Base-by-base conservation (phyloP, 129 eudicot genomes). In the Artemisia tridentata region DNA sequence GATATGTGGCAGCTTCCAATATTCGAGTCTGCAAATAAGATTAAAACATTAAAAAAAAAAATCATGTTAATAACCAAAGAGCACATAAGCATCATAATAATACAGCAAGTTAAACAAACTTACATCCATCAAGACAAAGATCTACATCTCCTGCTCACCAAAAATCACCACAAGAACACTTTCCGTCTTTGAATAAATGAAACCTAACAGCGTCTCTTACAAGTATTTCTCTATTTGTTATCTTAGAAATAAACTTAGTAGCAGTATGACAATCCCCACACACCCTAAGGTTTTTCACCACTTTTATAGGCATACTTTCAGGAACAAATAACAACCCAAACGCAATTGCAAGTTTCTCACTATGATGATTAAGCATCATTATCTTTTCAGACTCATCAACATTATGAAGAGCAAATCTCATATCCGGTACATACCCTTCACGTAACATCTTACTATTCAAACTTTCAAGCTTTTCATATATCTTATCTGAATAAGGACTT, bases 141-240 rank as follows among this genome's bases (percentile, higher is more conserved):
- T 61, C 6, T 41, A 45, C 11, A 14, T 71, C n/a, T 31, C 12
- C 27, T 15, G 14, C 68, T 48, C 31, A 93, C 97, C 98, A 93
- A 52, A 93, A 93, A 81, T 89, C 98, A 68, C 97, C 97, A 84
- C 98, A 93, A 43, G 98, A 93, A 79, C 98, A 93, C 8, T 68
- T 83, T 77, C 98, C 98, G 65, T 85, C 80, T 78, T 89, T 89
- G 71, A 93, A 87, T 29, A 93, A 71, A 89, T 93, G 98, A 23
- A 83, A 93, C 50, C 98, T 71, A 27, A 84, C 97, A 38, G 88
- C 60, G 83, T 93, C 98, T 67, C 98, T 79, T 11, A 93, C 97
- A 59, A 93, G 97, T 75, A 93, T 89, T 73, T 87, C 97, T 84
- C 98, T 80, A 11, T 75, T 41, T 10, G 97, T 84, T 63, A 93